Conservation (phyloP, 306 rosid genomes). For the Quillaja saponaria region DNA sequence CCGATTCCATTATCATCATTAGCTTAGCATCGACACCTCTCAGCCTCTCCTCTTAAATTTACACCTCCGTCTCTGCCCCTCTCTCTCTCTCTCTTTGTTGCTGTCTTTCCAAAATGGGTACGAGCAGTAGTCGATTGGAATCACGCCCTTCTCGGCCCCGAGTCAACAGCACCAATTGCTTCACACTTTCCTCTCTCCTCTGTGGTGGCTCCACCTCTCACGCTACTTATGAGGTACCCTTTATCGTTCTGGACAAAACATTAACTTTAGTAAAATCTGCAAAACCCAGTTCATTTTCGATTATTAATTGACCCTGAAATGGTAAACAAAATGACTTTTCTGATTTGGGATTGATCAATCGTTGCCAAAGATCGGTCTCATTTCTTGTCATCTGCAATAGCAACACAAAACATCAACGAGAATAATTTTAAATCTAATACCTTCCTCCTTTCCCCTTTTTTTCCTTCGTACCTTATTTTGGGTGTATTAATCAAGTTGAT, state of each 20-base stretch:
- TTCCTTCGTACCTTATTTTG: no score
- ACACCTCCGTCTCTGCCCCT: neutral
- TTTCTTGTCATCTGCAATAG: constrained; percentile 3
- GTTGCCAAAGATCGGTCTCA: constrained; percentile 21
- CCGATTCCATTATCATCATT: constrained; percentile 43
- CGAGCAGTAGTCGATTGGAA: constrained; percentile 56
- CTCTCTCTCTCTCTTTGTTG: constrained; percentile 6
- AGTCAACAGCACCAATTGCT: constrained; percentile 55
- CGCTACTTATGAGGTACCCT: constrained; percentile 56
- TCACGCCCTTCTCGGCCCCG: constrained; percentile 60
- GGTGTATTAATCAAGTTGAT: neutral
- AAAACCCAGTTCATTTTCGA: constrained; percentile 30
- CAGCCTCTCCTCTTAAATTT: neutral
- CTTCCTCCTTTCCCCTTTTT: neutral
- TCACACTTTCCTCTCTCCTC: constrained; percentile 62
- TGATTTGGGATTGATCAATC: constrained; percentile 32
- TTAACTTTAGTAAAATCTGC: neutral
- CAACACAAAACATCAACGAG: no score
- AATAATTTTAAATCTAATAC: constrained; percentile 14
- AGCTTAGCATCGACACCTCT: constrained; percentile 27
- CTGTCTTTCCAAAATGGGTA: constrained; percentile 57
- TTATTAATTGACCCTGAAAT: neutral
- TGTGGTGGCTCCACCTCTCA: constrained; percentile 76
- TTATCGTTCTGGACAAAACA: neutral
- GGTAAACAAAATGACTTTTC: constrained; percentile 19